A percentile compares a stretch with the other conserved stretches of the same genome.
Evolutionary conservation across 176 grass and related monocot genomes (phyloP).

Genomic region (Carex pumila): DNA sequence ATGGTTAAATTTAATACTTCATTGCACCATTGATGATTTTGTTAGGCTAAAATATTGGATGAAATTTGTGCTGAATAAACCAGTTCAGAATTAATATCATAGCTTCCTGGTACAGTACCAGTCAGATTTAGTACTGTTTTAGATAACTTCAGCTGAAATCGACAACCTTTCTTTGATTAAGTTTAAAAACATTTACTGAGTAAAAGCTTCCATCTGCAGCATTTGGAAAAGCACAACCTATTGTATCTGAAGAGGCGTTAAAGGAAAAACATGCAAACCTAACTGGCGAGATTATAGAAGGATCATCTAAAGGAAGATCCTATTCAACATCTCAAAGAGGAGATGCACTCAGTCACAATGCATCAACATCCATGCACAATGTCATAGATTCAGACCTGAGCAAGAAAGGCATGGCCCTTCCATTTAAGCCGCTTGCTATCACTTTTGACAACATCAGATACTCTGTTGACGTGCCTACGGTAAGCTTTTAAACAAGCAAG

Average conservation of each 20-base stretch:
- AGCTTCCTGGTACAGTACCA: neutral
- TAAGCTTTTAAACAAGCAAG: constrained; percentile 27
- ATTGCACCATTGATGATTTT: neutral
- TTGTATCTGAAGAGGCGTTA: constrained; percentile 64
- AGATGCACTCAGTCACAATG: constrained; percentile 23
- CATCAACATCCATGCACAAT: constrained; percentile 29
- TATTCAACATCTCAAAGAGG: constrained; percentile 33
- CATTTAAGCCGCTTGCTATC: constrained; percentile 63
- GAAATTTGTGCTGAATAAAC: neutral
- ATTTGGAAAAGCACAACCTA: constrained; percentile 45
- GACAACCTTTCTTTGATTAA: neutral
- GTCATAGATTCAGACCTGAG: constrained; percentile 21
- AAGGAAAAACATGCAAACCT: constrained; percentile 71
- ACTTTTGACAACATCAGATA: constrained; percentile 67
- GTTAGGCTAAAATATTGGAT: neutral
- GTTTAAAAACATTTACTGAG: constrained; percentile 2
- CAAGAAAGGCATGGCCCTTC: constrained; percentile 71
- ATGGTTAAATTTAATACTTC: neutral
- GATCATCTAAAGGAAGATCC: constrained; percentile 36
- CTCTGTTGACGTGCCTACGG: constrained; percentile 84
- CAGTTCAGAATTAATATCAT: neutral
- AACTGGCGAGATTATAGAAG: constrained; percentile 57
- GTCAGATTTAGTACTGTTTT: neutral
- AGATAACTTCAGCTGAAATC: neutral
- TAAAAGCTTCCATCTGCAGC: constrained; percentile 32